Conservation (phyloP, 2,329 filamentous ascomycete genomes). For the Fusarium pseudoanthophilum region DNA sequence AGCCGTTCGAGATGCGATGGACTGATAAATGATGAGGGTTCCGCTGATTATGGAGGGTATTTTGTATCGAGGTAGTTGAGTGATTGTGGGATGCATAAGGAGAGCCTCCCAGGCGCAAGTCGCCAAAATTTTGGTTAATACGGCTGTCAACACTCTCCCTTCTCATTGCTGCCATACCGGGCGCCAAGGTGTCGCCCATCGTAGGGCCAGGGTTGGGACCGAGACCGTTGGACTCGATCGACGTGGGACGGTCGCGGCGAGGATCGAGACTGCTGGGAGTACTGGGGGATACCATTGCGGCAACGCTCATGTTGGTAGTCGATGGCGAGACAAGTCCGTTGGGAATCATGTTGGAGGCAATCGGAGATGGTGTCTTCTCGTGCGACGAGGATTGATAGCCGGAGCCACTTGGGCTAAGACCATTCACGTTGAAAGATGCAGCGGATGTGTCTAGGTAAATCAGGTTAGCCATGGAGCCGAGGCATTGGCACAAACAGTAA, state of each 20-base stretch:
- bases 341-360: slow-evolving; percentile 61
- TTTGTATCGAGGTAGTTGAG: slow-evolving; percentile 79
- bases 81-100: slow-evolving; percentile 82
- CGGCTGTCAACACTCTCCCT: slow-evolving; percentile 84
- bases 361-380: slow-evolving; percentile 73
- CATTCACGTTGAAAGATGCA: slow-evolving; percentile 53
- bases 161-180: slow-evolving; percentile 61
- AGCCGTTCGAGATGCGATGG: slow-evolving; percentile 72
- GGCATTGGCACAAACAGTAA: slow-evolving; percentile 22
- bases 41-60: slow-evolving; percentile 73
- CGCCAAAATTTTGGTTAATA: slow-evolving; percentile 76
- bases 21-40: slow-evolving; percentile 67
- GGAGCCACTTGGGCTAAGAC: slow-evolving; percentile 56
- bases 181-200: slow-evolving; percentile 51
- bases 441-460: slow-evolving; percentile 51
- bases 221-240: slow-evolving; percentile 48
- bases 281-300: slow-evolving; percentile 72
- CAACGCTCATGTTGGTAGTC: slow-evolving; percentile 71
- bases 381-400: slow-evolving; percentile 60
- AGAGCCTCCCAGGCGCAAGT: slow-evolving; percentile 72
- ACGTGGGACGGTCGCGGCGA: slow-evolving; percentile 57
- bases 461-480: slow-evolving; percentile 31
- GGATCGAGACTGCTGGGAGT: slow-evolving; percentile 56
- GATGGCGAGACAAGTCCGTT: slow-evolving; percentile 66
- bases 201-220: slow-evolving; percentile 38